Conservation (phyloP, 1,139 yeast genomes). For the Blastobotrys serpentis region DNA sequence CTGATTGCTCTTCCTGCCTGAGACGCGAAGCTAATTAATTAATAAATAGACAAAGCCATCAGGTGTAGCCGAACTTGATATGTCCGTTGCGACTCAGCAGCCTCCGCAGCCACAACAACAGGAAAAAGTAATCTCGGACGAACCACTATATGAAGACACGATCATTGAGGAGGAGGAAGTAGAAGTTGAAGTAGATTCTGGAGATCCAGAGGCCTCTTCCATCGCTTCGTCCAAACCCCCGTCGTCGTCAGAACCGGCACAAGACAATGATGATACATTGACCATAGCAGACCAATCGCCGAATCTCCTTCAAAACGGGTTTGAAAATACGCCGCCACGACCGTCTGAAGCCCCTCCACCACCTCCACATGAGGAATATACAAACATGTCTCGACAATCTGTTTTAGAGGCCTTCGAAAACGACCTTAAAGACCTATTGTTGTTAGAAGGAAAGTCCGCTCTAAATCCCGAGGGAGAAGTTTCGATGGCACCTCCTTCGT, state of each 20-base stretch:
- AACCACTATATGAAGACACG: slow-evolving; percentile 3
- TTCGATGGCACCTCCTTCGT: background rate
- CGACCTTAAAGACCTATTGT: slow-evolving; percentile 23
- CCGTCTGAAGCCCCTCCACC: slow-evolving; percentile 7
- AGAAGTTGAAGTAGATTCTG: slow-evolving; percentile 3
- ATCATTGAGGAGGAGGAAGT: slow-evolving; percentile 8
- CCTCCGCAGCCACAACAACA: too few species aligned
- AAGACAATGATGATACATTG: slow-evolving; percentile 2
- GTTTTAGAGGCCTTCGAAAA: slow-evolving; percentile 26
- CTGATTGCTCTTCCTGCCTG: background rate
- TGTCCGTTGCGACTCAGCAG: background rate
- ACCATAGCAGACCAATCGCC: slow-evolving; percentile 3
- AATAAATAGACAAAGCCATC: slow-evolving; percentile 1
- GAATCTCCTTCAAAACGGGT: background rate
- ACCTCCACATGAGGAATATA: background rate
- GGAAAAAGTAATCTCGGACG: too few species aligned
- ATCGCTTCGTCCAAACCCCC: background rate
- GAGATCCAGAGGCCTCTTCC: background rate
- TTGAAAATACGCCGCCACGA: slow-evolving; percentile 6
- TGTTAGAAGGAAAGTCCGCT: slow-evolving; percentile 16
- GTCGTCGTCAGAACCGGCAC: background rate
- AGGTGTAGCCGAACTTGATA: background rate
- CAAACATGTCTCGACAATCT: slow-evolving; percentile 20
- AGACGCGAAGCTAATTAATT: too few species aligned
- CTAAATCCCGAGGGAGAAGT: background rate